Evolutionary conservation across 305 asterid species (phyloP), one percentile per base, ranked within the genome.

Genomic region (Fraxinus platypoda): DNA sequence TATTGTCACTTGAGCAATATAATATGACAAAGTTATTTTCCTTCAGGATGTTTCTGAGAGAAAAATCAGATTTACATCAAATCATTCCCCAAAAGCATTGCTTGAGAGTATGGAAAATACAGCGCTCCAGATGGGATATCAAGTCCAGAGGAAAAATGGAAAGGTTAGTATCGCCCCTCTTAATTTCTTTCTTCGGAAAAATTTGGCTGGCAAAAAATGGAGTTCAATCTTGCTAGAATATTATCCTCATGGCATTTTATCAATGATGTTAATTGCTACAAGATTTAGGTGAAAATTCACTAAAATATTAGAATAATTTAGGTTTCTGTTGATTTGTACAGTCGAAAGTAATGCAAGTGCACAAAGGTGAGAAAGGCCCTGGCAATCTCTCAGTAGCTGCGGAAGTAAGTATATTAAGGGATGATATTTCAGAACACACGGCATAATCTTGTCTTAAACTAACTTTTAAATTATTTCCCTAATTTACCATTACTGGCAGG

Each of bases 21-120:
- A 78, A 31, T 57, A 38, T 54, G 34, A 15, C 19, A 37, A 8
- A 12, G 23, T 78, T 82, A 84, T 75, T 31, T 71, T 72, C 7
- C 83, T 28, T 34, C 91, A 95, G 99, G 99, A 92, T 86, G 92
- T 87, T 77, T 91, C 99, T 0, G 95, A 94, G 89, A 93, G 99
- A 87, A 93, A 90, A 83, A 94, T 95, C 83, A 90, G 99, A 83
- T 95, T 95, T 59, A 88, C 98, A 6, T 94, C 99, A 26, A 88
- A 90, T 82, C 89, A 85, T 85, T 90, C 94, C 82, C 94, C 94
- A n/a, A 94, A 88, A 79, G 94, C 89, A 85, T 81, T 95, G 90
- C 88, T 93, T 77, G 94, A 93, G 86, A 86, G 92, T 90, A 90
- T 95, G 68, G 96, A 92, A 84, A 82, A 85, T 43, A 88, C 81